phyloP scores from a whole-genome alignment of 345 rosid genomes.

The Eutrema yunnanense region DNA sequence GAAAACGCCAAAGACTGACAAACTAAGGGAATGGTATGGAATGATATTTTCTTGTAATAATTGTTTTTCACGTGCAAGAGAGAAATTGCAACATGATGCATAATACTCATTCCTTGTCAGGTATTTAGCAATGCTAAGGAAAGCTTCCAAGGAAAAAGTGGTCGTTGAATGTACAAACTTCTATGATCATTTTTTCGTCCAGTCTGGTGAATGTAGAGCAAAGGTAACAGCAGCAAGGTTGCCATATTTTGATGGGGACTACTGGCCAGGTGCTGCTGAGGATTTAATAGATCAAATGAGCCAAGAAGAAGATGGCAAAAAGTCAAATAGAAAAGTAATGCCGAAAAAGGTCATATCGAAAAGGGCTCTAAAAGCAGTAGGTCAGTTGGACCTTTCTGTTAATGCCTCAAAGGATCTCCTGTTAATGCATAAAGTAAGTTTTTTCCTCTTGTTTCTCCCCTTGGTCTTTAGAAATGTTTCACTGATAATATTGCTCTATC shows the following conservation, averaged over 20 bases:
- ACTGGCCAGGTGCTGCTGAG: conserved; percentile 99
- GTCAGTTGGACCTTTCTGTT: conserved; percentile 90
- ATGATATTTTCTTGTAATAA: background rate
- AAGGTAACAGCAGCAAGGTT: conserved; percentile 96
- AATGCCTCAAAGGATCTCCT: conserved; percentile 94
- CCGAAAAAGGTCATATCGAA: conserved; percentile 85
- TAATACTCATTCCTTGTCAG: conserved; percentile 35
- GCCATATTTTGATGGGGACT: conserved; percentile 99
- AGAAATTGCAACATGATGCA: conserved; percentile 12
- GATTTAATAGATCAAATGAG: conserved; percentile 85
- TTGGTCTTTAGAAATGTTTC: background rate
- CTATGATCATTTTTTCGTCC: conserved; percentile 86
- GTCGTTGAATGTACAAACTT: conserved; percentile 85
- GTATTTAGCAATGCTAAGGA: conserved; percentile 85
- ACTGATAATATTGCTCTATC: background rate
- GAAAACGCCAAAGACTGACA: conserved; percentile 97
- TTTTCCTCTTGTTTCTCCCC: background rate
- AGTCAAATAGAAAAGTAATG: conserved; percentile 71
- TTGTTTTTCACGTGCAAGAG: background rate
- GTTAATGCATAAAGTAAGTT: conserved; percentile 88
- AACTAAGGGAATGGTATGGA: conserved; percentile 91
- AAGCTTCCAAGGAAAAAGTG: conserved; percentile 80
- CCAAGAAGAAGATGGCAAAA: conserved; percentile 94
- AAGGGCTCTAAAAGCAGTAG: conserved; percentile 93
- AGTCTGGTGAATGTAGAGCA: conserved; percentile 79